Conservation (phyloP, 495 filamentous ascomycete genomes). For the Diplogelasinospora grovesii region DNA sequence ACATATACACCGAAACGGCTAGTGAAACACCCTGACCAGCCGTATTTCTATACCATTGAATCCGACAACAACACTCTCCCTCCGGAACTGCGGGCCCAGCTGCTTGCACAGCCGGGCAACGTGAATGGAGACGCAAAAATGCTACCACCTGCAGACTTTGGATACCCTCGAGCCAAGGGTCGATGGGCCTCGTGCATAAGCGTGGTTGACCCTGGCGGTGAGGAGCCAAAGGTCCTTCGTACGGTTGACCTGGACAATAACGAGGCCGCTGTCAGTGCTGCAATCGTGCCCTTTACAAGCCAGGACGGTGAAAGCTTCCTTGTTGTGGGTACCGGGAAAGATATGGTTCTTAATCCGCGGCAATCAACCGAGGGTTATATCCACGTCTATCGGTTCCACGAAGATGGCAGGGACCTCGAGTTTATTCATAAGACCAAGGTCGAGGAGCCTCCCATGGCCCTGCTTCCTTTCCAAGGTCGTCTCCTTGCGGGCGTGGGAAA, state of each 20-base stretch:
- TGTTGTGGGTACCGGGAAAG: slow-evolving; percentile 87
- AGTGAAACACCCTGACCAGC: slow-evolving; percentile 78
- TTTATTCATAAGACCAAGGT: slow-evolving; percentile 95
- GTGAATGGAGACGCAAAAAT: slow-evolving; percentile 64
- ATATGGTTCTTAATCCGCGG: slow-evolving; percentile 71
- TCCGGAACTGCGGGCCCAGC: slow-evolving; percentile 57
- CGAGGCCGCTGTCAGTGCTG: slow-evolving; percentile 83
- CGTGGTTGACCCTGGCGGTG: slow-evolving; percentile 72
- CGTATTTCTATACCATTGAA: slow-evolving; percentile 89
- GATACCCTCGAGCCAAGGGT: slow-evolving; percentile 71
- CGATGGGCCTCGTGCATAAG: slow-evolving; percentile 96
- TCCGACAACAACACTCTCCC: slow-evolving; percentile 85
- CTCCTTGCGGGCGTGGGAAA: slow-evolving; percentile 78
- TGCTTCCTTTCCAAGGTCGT: slow-evolving; percentile 87
- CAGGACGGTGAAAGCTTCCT: slow-evolving; percentile 88
- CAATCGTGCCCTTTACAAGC: slow-evolving; percentile 73
- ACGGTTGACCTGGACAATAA: slow-evolving; percentile 81
- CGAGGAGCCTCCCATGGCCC: slow-evolving; percentile 79
- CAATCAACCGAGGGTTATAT: slow-evolving; percentile 74
- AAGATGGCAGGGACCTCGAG: slow-evolving; percentile 77
- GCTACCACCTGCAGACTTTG: slow-evolving; percentile 79
- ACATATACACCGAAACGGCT: slow-evolving; percentile 85
- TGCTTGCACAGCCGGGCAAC: slow-evolving; percentile 59
- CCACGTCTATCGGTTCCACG: slow-evolving; percentile 86
- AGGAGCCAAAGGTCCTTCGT: slow-evolving; percentile 60